Evolutionary conservation across 495 filamentous ascomycete genomes (phyloP), one percentile per base, ranked within the genome.

Genomic region (Bathelium albidoporum): DNA sequence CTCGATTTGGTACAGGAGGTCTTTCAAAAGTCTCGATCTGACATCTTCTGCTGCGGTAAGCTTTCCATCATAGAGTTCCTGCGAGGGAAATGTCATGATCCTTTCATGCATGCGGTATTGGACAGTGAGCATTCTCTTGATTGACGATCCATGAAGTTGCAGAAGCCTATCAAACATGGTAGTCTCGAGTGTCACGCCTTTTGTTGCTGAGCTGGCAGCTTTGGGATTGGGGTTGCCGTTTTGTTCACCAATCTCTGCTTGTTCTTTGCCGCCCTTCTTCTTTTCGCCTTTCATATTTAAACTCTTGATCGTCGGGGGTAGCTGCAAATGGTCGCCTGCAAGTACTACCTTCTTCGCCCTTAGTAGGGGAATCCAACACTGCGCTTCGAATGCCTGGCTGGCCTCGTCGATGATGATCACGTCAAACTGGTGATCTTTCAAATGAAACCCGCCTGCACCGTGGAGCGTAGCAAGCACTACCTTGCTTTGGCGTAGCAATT

Each of bases 91-190:
- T 41, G 82, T 78, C 94, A 97, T 97, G 70, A 99, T 97, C 59
- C 79, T 81, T 69, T 90, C 87, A 73, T 99, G 93, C 94, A 99
- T 99, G 10, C 94, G 89, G 74, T 99, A 99, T 77, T 99, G 94
- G 1, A 89, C 96, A n/a, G 89, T 97, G 12, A 97, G 81, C 87
- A 97, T 94, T 28, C 88, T 79, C 77, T 97, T 99, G 74, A 99
- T 89, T 0, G 75, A 78, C 2, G 85, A 74, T 1, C 94, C 95
- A 70, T 99, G 89, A 1, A 97, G 77, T 5, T 79, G 79, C 22
- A 99, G 80, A 22, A 99, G 78, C 28, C 94, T 81, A 71, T 96
- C 92, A 72, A 99, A 99, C 4, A 99, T 78, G 0, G 94, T 97
- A 1, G 80, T 88, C 70, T 95, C 91, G 0, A 99, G 82, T 1